Base-by-base conservation (phyloP, 2,329 filamentous ascomycete species). In the Nemania abortiva region DNA sequence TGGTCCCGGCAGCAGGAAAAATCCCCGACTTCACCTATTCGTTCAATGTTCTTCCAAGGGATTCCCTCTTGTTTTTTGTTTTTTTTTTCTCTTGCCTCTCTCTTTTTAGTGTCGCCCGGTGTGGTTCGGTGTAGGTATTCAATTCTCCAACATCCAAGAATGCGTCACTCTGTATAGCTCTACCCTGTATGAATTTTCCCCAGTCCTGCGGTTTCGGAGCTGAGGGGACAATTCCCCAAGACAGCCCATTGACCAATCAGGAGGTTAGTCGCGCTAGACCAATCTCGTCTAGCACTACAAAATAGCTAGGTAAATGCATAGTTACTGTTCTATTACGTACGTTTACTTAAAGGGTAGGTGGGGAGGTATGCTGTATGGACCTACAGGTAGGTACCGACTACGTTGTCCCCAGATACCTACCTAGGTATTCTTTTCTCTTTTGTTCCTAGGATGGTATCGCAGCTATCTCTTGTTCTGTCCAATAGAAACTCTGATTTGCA, bases 191-290 rank as follows among this genome's bases (percentile, higher is more conserved):
- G 52, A 63, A 62, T 66, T 66, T 66, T 66, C 57, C 50, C 42
- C n/a, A 47, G 54, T 20, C 11, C 50, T 66, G 65, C 65, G 65
- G 34, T 39, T 47, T 67, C 65, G 65, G 65, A 67, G 65, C 57
- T 50, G n/a, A 39, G 50, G 31, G 29, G 7, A 49, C 34, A 15
- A 6, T n/a, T 39, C 34, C 37, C 34, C 20, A 18, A 15, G 10
- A 5, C 20, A 5, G 31, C 11, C 65, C 58, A 63, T 63, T 58
- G 65, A 34, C 53, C 65, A 67, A 67, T 67, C 59, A 63, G 1
- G 29, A 50, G 42, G 15, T 63, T 24, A 22, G 20, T 9, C 22
- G 29, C 5, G 20, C 20, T 49, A 49, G 45, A 22, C 45, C 18
- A 20, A 20, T 20, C 37, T 20, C 13, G 3, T 45, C 55, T 22